Base-by-base conservation (phyloP, 1,284 basidiomycete genomes). In the Rhodotorula sp. region DNA sequence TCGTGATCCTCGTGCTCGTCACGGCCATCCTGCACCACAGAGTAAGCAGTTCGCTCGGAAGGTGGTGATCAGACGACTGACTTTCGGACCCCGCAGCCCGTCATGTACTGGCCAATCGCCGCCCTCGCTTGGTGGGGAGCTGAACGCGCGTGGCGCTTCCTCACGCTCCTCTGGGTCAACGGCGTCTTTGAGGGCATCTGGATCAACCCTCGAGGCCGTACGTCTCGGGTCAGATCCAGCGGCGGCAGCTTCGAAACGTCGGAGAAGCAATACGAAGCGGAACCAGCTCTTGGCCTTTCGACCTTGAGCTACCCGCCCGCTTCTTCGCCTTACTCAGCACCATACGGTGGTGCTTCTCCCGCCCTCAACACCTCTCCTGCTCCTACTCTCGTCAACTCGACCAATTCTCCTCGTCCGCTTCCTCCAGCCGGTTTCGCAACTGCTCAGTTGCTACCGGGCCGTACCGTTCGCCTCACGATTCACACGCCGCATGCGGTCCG, bases 361-460 rank as follows among this genome's bases (percentile, higher is more conserved):
- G 48, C 30, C 14, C 30, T 42, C 58, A 60, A 62, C 30, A 68
- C 60, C 51, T 66, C 60, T 1, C 60, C 60, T 49, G 45, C 53
- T 10, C 51, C 45, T 49, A 59, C 59, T 26, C 57, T 58, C 58
- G 10, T 54, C 33, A 10, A 60, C 53, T 59, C 68, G 45, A 26
- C 54, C 48, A 33, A 18, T 29, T 51, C 68, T 18, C 44, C 64
- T 26, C 66, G 61, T 8, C 54, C n/a, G 10, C 68, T 82, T 6
- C 87, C 87, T 14, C 87, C 88, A 10, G 83, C 85, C 10, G 90
- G 90, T 3, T 91, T 85, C 79, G 90, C 88, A 1, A 87, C 90
- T 64, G 89, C 87, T 2, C 90, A 92, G 77, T 83, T 93, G 4
- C 83, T 94, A 18, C 88, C 91, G 0, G 92, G 91, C 5, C 84